These are phyloP conservation scores for Phaeosphaeria sp. DNA, from an alignment of 2,329 filamentous ascomycete species.

Conservation along the genomic window DNA sequence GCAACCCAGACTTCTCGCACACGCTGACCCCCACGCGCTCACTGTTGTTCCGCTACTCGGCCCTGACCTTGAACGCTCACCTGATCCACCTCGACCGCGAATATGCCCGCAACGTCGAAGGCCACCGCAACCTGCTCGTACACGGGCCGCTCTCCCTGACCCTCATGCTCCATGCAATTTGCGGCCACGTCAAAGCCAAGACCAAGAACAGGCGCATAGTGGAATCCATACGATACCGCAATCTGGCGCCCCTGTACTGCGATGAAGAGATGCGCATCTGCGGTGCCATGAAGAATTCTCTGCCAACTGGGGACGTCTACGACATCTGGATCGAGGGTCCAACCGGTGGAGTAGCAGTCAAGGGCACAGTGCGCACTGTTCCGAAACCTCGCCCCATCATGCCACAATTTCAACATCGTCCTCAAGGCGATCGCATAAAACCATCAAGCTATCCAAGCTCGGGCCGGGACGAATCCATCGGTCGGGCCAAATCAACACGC, in stretches of 20 bases:
- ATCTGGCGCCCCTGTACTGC: constrained; percentile 81
- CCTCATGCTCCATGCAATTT: constrained; percentile 74
- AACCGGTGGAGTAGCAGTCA: constrained; percentile 53
- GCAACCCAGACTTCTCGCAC: constrained; percentile 62
- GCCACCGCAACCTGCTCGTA: constrained; percentile 76
- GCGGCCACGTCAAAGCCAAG: constrained; percentile 25
- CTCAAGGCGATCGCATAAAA: too few species aligned
- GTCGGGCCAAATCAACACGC: not conserved
- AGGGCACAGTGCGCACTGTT: constrained; percentile 42
- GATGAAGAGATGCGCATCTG: constrained; percentile 75
- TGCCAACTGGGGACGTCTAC: constrained; percentile 28
- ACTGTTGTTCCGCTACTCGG: constrained; percentile 88
- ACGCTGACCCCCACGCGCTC: constrained; percentile 69
- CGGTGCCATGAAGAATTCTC: constrained; percentile 56
- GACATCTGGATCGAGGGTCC: constrained; percentile 52
- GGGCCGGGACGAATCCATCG: not conserved
- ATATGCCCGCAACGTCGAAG: constrained; percentile 75
- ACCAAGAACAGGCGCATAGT: constrained; percentile 49
- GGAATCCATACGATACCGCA: constrained; percentile 74
- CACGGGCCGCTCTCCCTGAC: constrained; percentile 85
- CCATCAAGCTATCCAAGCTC: too few species aligned
- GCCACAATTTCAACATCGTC: not conserved
- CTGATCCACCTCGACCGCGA: constrained; percentile 81
- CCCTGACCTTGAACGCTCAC: constrained; percentile 87
- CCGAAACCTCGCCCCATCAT: not conserved